Conservation (phyloP, 2,329 filamentous ascomycete genomes). For the Rosellinia necatrix region DNA sequence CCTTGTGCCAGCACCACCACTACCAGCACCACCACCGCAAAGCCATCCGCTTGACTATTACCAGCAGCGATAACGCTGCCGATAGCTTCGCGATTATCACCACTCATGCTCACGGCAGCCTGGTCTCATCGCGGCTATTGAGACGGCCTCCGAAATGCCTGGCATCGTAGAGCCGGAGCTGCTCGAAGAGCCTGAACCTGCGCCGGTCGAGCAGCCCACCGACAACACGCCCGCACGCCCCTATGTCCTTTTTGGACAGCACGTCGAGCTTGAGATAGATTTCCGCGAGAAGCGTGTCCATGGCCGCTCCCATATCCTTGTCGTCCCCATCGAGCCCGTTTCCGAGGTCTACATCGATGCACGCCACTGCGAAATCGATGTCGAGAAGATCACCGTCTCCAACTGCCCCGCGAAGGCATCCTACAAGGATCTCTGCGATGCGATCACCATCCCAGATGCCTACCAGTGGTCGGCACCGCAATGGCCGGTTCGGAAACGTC, state of each 20-base stretch:
- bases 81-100: neutral
- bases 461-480: constrained; percentile 72
- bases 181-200: constrained; percentile 33
- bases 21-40: too few species aligned
- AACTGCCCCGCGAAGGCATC: constrained; percentile 50
- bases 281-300: constrained; percentile 75
- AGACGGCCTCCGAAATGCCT: constrained; percentile 39
- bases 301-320: constrained; percentile 80
- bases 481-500: constrained; percentile 74
- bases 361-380: constrained; percentile 64
- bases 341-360: constrained; percentile 64
- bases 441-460: constrained; percentile 62
- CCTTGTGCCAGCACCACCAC: too few species aligned
- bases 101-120: constrained; percentile 31
- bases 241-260: constrained; percentile 74
- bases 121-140: constrained; percentile 29
- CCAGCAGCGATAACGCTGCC: neutral
- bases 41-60: neutral
- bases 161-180: constrained; percentile 38
- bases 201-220: constrained; percentile 39
- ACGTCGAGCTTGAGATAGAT: constrained; percentile 87
- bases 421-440: constrained; percentile 70
- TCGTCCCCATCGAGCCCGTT: constrained; percentile 63
- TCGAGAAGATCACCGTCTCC: constrained; percentile 57
- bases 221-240: constrained; percentile 42